Evolutionary conservation across 345 rosid genomes (phyloP), one percentile per base, ranked within the genome.

Genomic region (Kernera saxatilis): DNA sequence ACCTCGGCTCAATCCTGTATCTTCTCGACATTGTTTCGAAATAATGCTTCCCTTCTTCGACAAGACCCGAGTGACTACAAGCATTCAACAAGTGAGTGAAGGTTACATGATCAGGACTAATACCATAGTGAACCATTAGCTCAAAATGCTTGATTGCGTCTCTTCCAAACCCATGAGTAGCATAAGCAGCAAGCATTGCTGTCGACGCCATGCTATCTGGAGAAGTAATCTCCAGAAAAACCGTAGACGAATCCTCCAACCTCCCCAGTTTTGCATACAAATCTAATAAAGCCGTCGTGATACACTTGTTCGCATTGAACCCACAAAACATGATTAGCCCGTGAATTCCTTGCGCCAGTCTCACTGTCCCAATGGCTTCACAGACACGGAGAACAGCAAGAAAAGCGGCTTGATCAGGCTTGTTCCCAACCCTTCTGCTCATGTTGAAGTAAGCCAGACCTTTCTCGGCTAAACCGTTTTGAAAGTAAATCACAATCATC

Each of bases 151-250:
- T 39, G 19, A 87, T 69, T 2, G 90, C 93, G 64, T 80, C 84
- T 66, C 74, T 84, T 29, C 96, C 93, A 6, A 54, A 51, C 4
- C 96, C 96, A 53, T 87, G 96, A 72, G 75, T 41, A 6, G 93
- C 91, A 60, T 84, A 87, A 64, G 78, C 75, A 18, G 93, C 86
- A 56, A 87, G 88, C 90, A 88, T 86, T 17, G 93, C 90, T 22
- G 90, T 88, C 96, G 93, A 88, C 8, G 92, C 96, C 65, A 85
- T 78, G 27, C 74, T 69, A 79, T 90, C 96, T 0, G 81, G 84
- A 63, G 57, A 78, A 41, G 35, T 36, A 14, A 87, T 88, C 81
- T 82, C 88, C 8, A 32, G 12, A 36, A 88, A 90, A 36, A 84
- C 72, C 60, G 39, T 25, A 19, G 7, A 19, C 1, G 91, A 75